Evolutionary conservation across 306 rosid genomes (phyloP), one percentile per base, ranked within the genome.

Genomic region (Phaseolus lunatus): DNA sequence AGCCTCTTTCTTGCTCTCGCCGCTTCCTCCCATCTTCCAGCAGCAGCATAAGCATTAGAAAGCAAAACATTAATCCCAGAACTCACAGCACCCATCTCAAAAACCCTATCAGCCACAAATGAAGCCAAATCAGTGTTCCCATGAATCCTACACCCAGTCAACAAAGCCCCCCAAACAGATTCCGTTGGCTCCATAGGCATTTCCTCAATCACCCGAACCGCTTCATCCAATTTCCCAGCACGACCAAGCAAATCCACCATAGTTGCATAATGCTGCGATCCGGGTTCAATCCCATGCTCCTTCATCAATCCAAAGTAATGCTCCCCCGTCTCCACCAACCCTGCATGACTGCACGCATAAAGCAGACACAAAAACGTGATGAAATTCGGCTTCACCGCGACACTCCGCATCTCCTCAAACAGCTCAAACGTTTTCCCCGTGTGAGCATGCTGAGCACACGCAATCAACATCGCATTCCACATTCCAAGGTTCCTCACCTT

Each of bases 391-490:
- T 86, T 90, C 89, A 89, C 59, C 76, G 93, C 96, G 22, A 53
- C 82, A 75, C 75, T 70, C 70, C 57, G 82, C 91, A 90, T 87
- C 56, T 86, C 75, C 39, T 83, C 81, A 63, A 95, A 90, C 49
- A 90, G 63, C 61, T 84, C 86, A 74, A 92, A 88, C 3, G 93
- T 78, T 44, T 61, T 90, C 4, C 71, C 66, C 0, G 91, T 87
- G 50, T 90, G 96, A 0, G 93, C 85, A 20, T 95, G 98, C 82
- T 95, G 98, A 67, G 97, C 97, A 59, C 90, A 89, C 0, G 89
- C 95, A 43, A 92, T 87, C 48, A 90, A 39, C 96, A 95, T 90
- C 1, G 97, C 94, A 82, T 95, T 95, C 97, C 98, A 95, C 87
- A 89, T 73, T 5, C 98, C 97, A 77, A 95, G 96, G 84, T 90